Evolutionary conservation across 306 rosid species (phyloP).

Genomic region (Pterocarpus macrocarpus): DNA sequence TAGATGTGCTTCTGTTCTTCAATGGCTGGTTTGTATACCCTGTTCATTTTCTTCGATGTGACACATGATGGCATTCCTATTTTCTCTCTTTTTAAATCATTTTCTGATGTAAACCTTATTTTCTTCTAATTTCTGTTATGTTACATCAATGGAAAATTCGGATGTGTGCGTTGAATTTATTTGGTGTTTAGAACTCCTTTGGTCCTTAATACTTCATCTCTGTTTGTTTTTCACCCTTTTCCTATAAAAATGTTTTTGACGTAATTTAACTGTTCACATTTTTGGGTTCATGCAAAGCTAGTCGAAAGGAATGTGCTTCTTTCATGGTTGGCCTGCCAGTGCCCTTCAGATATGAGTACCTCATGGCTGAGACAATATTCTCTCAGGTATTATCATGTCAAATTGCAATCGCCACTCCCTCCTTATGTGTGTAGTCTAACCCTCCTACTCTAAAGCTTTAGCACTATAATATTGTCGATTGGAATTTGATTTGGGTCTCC

Average conservation of each 20-base stretch:
- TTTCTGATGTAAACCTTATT: neutral
- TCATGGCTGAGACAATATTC: conserved; percentile 99
- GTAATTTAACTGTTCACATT: conserved; percentile 53
- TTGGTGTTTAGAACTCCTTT: conserved; percentile 10
- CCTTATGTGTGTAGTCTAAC: neutral
- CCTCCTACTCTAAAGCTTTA: neutral
- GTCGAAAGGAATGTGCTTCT: conserved; percentile 99
- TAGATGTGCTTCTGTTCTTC: conserved; percentile 94
- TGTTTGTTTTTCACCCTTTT: neutral
- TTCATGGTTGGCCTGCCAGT: conserved; percentile 97
- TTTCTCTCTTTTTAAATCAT: neutral
- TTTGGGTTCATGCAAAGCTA: conserved; percentile 90
- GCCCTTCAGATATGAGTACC: conserved; percentile 93
- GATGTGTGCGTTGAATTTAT: conserved; percentile 18
- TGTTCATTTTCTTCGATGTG: conserved; percentile 17
- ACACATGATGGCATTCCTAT: conserved; percentile 19
- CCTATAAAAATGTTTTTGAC: conserved; percentile 25
- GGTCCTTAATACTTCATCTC: neutral
- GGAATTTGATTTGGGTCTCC: conserved; percentile 39
- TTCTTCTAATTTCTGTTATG: neutral
- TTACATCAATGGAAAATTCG: conserved; percentile 26
- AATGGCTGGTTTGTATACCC: conserved; percentile 90
- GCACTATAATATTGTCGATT: neutral
- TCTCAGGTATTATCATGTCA: conserved; percentile 75
- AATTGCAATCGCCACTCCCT: neutral